phyloP scores from a whole-genome alignment of 1,284 basidiomycete genomes.

The Bjerkandera adusta region DNA sequence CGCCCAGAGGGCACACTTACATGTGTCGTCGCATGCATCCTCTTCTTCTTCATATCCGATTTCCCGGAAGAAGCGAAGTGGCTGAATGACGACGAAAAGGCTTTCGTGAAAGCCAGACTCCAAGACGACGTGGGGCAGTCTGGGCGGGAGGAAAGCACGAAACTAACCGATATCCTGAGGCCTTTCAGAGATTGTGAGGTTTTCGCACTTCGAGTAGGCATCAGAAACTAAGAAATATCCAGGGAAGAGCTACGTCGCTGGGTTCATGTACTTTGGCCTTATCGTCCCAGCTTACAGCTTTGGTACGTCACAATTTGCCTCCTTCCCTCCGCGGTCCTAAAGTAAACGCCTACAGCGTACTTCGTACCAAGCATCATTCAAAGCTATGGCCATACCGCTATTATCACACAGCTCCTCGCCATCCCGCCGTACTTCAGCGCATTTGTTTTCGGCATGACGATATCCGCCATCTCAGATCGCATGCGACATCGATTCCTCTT shows the following conservation, averaged over 20 bases:
- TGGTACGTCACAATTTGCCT: too few relatives aligned
- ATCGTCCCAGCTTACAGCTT: constrained; percentile 31
- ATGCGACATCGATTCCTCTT: constrained; percentile 28
- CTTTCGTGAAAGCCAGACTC: constrained; percentile 29
- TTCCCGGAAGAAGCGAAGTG: constrained; percentile 31
- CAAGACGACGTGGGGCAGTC: constrained; percentile 30
- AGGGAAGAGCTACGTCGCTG: constrained; percentile 32
- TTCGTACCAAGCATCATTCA: constrained; percentile 36
- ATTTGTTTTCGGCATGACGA: constrained; percentile 31
- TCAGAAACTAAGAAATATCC: too few relatives aligned
- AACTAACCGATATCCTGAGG: constrained; percentile 18
- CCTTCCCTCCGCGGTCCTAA: neutral
- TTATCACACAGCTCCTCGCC: constrained; percentile 49
- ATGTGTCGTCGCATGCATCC: constrained; percentile 28
- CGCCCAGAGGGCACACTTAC: constrained; percentile 31
- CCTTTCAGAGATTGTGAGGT: constrained; percentile 30
- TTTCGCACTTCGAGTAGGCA: neutral
- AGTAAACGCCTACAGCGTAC: constrained; percentile 20
- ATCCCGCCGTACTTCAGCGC: constrained; percentile 45
- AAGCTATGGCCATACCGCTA: constrained; percentile 40
- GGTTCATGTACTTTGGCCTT: constrained; percentile 33
- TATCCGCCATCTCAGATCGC: constrained; percentile 26
- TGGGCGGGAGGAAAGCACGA: constrained; percentile 23
- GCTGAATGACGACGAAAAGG: constrained; percentile 29
- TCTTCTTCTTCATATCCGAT: constrained; percentile 30